Percentiles rank a stretch among this genome's conserved stretches.
These are phyloP conservation scores for Adansonia madagascariensis DNA, from an alignment of 441 rosid genomes.

Conservation along the genomic window DNA sequence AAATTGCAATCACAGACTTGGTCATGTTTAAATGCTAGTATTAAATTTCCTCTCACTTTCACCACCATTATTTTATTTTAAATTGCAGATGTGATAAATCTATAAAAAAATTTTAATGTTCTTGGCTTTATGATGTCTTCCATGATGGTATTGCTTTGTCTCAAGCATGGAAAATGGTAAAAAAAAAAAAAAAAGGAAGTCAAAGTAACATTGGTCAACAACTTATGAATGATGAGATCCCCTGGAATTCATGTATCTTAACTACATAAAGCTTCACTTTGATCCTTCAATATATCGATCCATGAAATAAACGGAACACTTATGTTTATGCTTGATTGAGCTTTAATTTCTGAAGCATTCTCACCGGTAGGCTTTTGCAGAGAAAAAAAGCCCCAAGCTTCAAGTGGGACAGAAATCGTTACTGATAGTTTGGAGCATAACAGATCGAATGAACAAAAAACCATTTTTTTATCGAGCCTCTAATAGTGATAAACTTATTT, in stretches of 20 bases:
- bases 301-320: not conserved
- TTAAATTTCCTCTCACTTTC: not conserved
- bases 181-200: too few species aligned
- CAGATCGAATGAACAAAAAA: not conserved
- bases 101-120: not conserved
- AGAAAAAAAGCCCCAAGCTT: not conserved
- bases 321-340: not conserved
- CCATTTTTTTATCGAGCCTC: not conserved
- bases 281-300: not conserved
- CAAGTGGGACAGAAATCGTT: not conserved
- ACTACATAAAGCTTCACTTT: not conserved
- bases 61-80: not conserved
- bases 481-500: not conserved
- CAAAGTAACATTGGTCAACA: not conserved
- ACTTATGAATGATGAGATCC: not conserved
- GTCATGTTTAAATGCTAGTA: not conserved
- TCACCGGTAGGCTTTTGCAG: not conserved
- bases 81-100: too few species aligned
- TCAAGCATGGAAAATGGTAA: too few species aligned
- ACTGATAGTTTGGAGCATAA: not conserved
- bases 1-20: slow-evolving; percentile 4
- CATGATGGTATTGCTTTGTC: not conserved
- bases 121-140: not conserved
- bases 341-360: not conserved
- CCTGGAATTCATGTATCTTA: not conserved